Evolutionary conservation across 1,284 basidiomycete species (phyloP), one percentile per base, ranked within the genome.

Genomic region (Ceratobasidium sp.): DNA sequence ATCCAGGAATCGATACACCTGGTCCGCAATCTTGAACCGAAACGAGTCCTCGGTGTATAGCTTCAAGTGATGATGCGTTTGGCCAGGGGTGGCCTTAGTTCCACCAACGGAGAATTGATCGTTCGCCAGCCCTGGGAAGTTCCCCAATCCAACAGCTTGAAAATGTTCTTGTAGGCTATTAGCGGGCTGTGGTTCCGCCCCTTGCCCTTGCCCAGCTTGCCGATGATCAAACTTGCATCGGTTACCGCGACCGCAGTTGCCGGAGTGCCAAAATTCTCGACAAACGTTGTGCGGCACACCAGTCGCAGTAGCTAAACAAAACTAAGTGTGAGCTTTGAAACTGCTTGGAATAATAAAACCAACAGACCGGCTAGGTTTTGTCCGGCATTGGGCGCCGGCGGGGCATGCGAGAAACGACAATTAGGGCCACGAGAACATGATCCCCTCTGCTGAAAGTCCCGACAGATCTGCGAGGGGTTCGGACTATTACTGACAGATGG

Each of bases 51-150:
- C 64, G 15, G 88, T 80, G 78, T 85, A 90, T 48, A 73, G 78
- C 74, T 85, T 86, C 36, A 91, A 78, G 27, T 81, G 77, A 56
- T 86, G 86, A 51, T 91, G 89, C 0, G 86, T 86, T 71, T 89
- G 84, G 33, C 82, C 81, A 0, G 89, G 89, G 5, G 84, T 84
- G 47, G 86, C 77, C 0, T 78, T 80, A 17, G 75, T 64, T 0
- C 77, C 65, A 8, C 76, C 77, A 24, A 81, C 76, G 62, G 84
- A 83, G 76, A 84, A 85, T 1, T 80, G 79, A 73, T 87, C 85
- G 19, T 44, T 65, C 27, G 29, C 81, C 78, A 87, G 88, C 0
- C 86, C 86, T 0, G 85, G 82, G 22, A 84, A 72, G 7, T 80
- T 51, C 73, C 82, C 79, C 53, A 75, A 27, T 72, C 67, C 59